A percentile compares a stretch with the other conserved stretches of the same genome.
Evolutionary conservation across 169 alveolate species (phyloP).

Genomic region (Cryptosporidium meleagridis): DNA sequence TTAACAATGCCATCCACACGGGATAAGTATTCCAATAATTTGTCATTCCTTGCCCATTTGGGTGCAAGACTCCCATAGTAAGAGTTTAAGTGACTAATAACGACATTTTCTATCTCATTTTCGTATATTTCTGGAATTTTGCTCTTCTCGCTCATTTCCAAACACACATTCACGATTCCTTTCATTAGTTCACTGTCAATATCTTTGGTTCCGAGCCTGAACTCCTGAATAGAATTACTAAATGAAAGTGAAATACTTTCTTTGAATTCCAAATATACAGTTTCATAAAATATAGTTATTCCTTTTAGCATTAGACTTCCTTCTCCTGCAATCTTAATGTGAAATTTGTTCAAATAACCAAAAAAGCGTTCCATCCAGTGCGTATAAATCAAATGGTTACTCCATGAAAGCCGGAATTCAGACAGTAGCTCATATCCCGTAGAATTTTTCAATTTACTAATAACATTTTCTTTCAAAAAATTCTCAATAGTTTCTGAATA

Average conservation of each 20-base stretch:
- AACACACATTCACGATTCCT: constrained; percentile 36
- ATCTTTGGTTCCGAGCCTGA: constrained; percentile 26
- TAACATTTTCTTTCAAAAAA: constrained; percentile 36
- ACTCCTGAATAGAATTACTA: constrained; percentile 14
- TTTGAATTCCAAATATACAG: constrained; percentile 22
- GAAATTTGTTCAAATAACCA: constrained; percentile 82
- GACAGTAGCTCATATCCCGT: constrained; percentile 59
- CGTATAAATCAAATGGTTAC: constrained; percentile 80
- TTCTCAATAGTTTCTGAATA: constrained; percentile 65
- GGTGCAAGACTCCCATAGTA: constrained; percentile 75
- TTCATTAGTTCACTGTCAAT: constrained; percentile 13
- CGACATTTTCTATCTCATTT: constrained; percentile 39
- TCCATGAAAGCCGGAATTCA: constrained; percentile 82
- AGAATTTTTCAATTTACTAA: neutral
- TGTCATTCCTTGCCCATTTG: constrained; percentile 74
- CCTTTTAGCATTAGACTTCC: constrained; percentile 54
- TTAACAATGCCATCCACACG: constrained; percentile 66
- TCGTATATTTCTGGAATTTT: constrained; percentile 54
- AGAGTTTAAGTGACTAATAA: neutral
- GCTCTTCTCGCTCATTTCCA: constrained; percentile 39
- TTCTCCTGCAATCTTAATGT: constrained; percentile 68
- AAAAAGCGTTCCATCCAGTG: constrained; percentile 86
- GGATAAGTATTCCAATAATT: constrained; percentile 77
- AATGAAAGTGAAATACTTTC: constrained; percentile 32
- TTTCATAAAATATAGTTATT: constrained; percentile 50